These are phyloP conservation scores for Peniophora sp. DNA, from an alignment of 1,284 basidiomycete species.

Conservation along the genomic window DNA sequence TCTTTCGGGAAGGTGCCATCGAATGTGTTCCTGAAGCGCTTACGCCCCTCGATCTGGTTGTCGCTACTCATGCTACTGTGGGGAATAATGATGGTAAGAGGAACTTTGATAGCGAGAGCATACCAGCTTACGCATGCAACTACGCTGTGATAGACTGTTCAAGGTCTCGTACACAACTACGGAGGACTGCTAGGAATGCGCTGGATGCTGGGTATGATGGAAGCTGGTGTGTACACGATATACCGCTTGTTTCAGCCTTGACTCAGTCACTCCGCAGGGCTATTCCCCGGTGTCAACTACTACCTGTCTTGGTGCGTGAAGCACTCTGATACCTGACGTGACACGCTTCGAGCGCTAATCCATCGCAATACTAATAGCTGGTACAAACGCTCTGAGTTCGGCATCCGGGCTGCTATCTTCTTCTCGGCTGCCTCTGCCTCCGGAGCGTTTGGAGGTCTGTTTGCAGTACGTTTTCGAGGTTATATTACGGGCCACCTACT, in stretches of 20 bases:
- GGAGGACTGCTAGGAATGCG: slow-evolving; percentile 24
- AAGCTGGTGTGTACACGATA: slow-evolving; percentile 18
- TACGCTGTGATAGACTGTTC: no score
- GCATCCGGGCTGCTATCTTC: slow-evolving; percentile 59
- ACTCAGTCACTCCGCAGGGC: background rate
- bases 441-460: slow-evolving; percentile 53
- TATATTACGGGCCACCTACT: no score
- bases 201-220: slow-evolving; percentile 26
- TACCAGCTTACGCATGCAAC: no score
- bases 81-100: slow-evolving; percentile 22
- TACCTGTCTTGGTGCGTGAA: slow-evolving; percentile 30
- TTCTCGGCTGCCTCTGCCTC: slow-evolving; percentile 65
- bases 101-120: no score
- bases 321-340: slow-evolving; percentile 5
- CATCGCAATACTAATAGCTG: slow-evolving; percentile 14
- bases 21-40: slow-evolving; percentile 28
- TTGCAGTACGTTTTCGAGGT: background rate
- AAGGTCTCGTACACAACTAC: slow-evolving; percentile 24
- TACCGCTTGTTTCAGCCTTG: background rate
- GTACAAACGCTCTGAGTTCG: slow-evolving; percentile 59
- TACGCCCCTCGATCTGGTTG: slow-evolving; percentile 33
- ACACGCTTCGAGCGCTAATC: no score
- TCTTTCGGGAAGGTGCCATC: slow-evolving; percentile 20
- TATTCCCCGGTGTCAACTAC: slow-evolving; percentile 30
- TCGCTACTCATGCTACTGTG: slow-evolving; percentile 25